Percentiles rank a stretch among this genome's conserved stretches.
Conservation (phyloP, 2,329 filamentous ascomycete species). For the Coniella vitis region DNA sequence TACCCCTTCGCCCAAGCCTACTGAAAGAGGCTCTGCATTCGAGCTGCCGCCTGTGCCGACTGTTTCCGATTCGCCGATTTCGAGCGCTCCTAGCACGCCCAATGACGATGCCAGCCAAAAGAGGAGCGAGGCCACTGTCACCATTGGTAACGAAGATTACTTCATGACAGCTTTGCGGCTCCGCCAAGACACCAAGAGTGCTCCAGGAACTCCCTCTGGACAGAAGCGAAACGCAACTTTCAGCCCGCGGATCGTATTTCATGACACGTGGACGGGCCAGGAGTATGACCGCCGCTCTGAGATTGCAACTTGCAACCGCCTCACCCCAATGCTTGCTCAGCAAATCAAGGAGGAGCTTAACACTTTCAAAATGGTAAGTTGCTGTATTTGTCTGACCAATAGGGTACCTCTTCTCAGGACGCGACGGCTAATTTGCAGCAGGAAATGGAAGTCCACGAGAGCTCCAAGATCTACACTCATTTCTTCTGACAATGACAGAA, state of each 20-base stretch:
- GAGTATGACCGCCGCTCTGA: conserved; percentile 96
- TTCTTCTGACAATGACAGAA: conserved; percentile 72
- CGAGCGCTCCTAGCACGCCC: conserved; percentile 82
- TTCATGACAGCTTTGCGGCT: conserved; percentile 74
- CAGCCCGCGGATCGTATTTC: conserved; percentile 87
- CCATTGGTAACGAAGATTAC: conserved; percentile 80
- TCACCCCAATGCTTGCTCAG: conserved; percentile 94
- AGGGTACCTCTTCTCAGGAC: conserved; percentile 17
- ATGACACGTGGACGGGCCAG: conserved; percentile 91
- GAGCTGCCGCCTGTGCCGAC: conserved; percentile 56
- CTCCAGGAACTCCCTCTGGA: conserved; percentile 65
- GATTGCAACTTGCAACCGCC: conserved; percentile 92
- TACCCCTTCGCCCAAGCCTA: conserved; percentile 56
- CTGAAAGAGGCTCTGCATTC: conserved; percentile 49
- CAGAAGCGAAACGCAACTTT: conserved; percentile 66
- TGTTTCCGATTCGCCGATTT: conserved; percentile 71
- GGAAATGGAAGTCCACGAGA: conserved; percentile 99
- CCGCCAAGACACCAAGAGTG: conserved; percentile 69
- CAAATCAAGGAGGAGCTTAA: conserved; percentile 99
- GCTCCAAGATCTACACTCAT: conserved; percentile 98
- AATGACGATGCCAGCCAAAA: conserved; percentile 68
- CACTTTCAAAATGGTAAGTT: conserved; percentile 93
- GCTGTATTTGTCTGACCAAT: not conserved
- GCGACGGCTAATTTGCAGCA: conserved; percentile 40
- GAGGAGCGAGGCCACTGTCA: conserved; percentile 57